These are phyloP conservation scores for Talaromyces ruber DNA, from an alignment of 495 filamentous ascomycete species.

Conservation along the genomic window DNA sequence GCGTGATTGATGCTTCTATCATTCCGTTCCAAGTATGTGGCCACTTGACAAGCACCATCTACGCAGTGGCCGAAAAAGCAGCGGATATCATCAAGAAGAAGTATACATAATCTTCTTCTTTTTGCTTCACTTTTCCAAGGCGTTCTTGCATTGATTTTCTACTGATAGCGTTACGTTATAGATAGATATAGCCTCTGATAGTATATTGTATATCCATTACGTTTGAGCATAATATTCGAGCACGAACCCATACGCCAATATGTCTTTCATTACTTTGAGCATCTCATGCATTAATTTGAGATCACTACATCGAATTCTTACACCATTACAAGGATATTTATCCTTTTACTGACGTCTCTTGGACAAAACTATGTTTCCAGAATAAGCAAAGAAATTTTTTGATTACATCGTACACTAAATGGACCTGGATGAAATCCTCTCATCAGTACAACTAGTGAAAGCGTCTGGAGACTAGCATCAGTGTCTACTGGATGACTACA, in stretches of 20 bases:
- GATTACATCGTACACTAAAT: not conserved
- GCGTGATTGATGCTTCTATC: conserved; percentile 47
- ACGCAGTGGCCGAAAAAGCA: conserved; percentile 52
- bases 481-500: not conserved
- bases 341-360: not conserved
- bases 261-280: not conserved
- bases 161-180: not conserved
- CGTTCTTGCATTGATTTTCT: not conserved
- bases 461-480: not conserved
- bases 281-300: not conserved
- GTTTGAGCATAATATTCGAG: not conserved
- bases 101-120: not conserved
- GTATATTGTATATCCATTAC: not conserved
- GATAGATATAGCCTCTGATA: not conserved
- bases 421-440: not conserved
- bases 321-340: not conserved
- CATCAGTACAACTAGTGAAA: not conserved
- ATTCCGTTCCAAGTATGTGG: conserved; percentile 47
- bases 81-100: conserved; percentile 41
- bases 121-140: not conserved
- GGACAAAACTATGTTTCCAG: not conserved
- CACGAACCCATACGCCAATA: not conserved
- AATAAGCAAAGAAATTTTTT: not conserved
- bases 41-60: conserved; percentile 44
- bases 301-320: not conserved